Evolutionary conservation across 345 rosid genomes (phyloP).

Genomic region (Carallia brachiata): DNA sequence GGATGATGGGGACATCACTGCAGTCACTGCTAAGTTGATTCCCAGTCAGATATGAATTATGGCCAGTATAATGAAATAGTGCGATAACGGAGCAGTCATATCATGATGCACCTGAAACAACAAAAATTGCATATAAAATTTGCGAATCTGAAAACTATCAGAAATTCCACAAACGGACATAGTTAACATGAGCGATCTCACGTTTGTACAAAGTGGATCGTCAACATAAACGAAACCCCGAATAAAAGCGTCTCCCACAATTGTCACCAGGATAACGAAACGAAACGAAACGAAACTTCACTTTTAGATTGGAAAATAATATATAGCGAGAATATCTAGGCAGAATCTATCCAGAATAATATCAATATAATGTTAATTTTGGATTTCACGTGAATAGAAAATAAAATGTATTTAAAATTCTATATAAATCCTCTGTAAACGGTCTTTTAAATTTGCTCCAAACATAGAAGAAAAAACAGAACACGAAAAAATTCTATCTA

Average conservation of each 20-base stretch:
- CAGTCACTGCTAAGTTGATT: slow-evolving; percentile 94
- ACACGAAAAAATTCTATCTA: not conserved
- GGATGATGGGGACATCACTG: slow-evolving; percentile 84
- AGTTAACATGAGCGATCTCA: not conserved
- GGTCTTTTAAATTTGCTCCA: no score
- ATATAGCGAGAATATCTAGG: no score
- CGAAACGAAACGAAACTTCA: no score
- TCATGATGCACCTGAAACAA: slow-evolving; percentile 77
- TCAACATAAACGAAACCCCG: no score
- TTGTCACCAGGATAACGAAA: no score
- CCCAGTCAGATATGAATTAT: slow-evolving; percentile 89
- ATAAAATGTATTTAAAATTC: no score
- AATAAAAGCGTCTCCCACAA: no score
- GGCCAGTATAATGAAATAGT: slow-evolving; percentile 91
- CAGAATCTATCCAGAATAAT: no score
- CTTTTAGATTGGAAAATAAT: no score
- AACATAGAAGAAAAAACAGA: not conserved
- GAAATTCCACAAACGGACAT: not conserved
- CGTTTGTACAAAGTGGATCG: not conserved
- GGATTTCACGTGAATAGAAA: no score
- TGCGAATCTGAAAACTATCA: not conserved
- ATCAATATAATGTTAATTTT: no score
- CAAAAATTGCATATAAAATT: not conserved
- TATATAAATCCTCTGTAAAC: no score
- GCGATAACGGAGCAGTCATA: slow-evolving; percentile 83